These are phyloP conservation scores for Neohortaea acidophila DNA, from an alignment of 495 filamentous ascomycete species.

Conservation along the genomic window DNA sequence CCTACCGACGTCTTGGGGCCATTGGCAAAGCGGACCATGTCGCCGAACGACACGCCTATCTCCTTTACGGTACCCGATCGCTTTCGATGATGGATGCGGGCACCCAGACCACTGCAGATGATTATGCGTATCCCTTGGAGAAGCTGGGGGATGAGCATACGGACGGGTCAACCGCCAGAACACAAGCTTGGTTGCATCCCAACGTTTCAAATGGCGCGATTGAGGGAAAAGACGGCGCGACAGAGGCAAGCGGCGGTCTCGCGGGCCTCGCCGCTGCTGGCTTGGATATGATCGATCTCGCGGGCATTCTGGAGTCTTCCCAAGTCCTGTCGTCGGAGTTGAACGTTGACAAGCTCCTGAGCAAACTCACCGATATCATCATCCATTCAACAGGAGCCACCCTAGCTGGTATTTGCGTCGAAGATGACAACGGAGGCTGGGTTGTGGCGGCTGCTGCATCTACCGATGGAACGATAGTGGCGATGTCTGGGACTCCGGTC, in stretches of 20 bases:
- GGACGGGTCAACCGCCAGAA: constrained; percentile 40
- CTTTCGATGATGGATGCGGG: constrained; percentile 49
- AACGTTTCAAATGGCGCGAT: constrained; percentile 8
- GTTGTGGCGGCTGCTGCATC: constrained; percentile 62
- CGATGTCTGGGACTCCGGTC: constrained; percentile 50
- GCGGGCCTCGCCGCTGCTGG: constrained; percentile 25
- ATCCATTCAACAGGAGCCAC: constrained; percentile 73
- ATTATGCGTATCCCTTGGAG: constrained; percentile 29
- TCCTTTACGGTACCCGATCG: constrained; percentile 50
- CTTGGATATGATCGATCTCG: constrained; percentile 70
- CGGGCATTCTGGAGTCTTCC: constrained; percentile 72
- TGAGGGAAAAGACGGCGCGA: constrained; percentile 20
- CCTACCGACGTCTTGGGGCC: constrained; percentile 62
- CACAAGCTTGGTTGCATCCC: constrained; percentile 44
- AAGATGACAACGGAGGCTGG: constrained; percentile 56
- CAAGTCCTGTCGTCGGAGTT: constrained; percentile 85
- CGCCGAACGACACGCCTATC: constrained; percentile 52
- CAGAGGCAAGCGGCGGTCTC: constrained; percentile 14
- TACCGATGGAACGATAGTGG: constrained; percentile 48
- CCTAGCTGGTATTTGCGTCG: constrained; percentile 61
- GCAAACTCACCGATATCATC: constrained; percentile 84
- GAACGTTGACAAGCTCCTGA: constrained; percentile 65
- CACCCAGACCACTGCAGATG: constrained; percentile 48
- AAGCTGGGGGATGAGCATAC: constrained; percentile 23
- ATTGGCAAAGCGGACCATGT: constrained; percentile 57